phyloP scores from a whole-genome alignment of 116 monocot species.

The Iris pallida region DNA sequence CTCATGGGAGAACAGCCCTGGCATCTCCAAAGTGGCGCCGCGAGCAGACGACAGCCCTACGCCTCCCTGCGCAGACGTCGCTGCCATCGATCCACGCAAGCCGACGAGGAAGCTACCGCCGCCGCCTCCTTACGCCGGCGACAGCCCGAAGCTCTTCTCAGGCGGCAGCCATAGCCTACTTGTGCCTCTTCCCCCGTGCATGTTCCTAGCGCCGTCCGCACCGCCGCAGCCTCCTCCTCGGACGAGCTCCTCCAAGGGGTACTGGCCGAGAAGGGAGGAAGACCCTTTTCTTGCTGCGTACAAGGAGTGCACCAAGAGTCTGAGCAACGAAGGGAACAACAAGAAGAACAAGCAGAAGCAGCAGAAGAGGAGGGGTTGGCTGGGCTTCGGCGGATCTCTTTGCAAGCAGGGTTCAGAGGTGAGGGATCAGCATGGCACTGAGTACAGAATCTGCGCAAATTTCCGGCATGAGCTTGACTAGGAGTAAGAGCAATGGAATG shows the following conservation, averaged over 20 bases:
- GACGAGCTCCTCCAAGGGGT: no score
- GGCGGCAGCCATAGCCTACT: not conserved
- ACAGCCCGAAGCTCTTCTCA: not conserved
- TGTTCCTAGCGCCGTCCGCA: no score
- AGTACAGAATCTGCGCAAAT: no score
- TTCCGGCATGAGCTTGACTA: no score
- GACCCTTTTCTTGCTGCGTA: conserved; percentile 9
- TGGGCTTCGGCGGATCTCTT: no score
- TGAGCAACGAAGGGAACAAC: not conserved
- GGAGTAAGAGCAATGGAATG: no score
- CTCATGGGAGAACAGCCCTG: conserved; percentile 9
- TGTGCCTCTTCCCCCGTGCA: conserved; percentile 1
- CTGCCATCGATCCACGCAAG: no score
- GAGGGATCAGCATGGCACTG: not conserved
- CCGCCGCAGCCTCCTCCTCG: no score
- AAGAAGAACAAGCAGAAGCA: not conserved
- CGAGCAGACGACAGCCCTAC: not conserved
- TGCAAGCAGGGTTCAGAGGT: conserved; percentile 7
- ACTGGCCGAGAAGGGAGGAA: not conserved
- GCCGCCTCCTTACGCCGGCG: not conserved
- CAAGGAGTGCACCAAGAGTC: conserved; percentile 7
- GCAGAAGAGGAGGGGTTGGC: not conserved
- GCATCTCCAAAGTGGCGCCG: not conserved
- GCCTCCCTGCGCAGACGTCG: no score
- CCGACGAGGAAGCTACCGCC: not conserved